Percentiles rank a stretch among this genome's conserved stretches.
Evolutionary conservation across 805 yeast genomes (phyloP).

Genomic region (Pichia heedii): DNA sequence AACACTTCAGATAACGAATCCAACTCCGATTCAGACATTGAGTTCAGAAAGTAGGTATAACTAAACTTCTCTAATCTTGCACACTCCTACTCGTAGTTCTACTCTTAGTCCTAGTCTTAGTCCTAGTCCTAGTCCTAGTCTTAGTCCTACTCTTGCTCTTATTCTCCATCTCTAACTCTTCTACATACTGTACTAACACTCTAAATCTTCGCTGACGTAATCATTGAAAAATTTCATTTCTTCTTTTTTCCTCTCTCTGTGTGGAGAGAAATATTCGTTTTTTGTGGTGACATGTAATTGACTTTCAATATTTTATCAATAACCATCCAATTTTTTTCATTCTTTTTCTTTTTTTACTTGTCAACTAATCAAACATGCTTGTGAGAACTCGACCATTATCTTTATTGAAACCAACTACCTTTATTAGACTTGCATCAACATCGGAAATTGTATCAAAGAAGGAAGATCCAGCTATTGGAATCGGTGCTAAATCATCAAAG

Average conservation of each 20-base stretch:
- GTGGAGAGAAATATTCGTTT: too few relatives aligned
- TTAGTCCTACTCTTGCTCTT: too few relatives aligned
- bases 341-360: neutral
- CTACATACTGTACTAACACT: neutral
- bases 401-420: neutral
- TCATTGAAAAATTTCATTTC: too few relatives aligned
- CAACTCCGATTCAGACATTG: neutral
- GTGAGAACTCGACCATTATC: neutral
- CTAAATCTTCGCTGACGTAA: too few relatives aligned
- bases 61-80: too few relatives aligned
- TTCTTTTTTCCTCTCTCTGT: too few relatives aligned
- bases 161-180: neutral
- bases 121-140: too few relatives aligned
- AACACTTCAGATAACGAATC: neutral
- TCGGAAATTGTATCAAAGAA: constrained; percentile 6
- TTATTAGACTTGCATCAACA: constrained; percentile 5
- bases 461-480: constrained; percentile 5
- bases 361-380: neutral
- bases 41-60: neutral
- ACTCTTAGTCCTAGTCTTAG: too few relatives aligned
- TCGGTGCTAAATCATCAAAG: constrained; percentile 10
- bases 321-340: too few relatives aligned
- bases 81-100: too few relatives aligned
- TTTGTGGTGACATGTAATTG: too few relatives aligned
- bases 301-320: too few relatives aligned